Percentiles rank a stretch among this genome's conserved stretches.
Conservation (phyloP, 2,329 filamentous ascomycete species). For the Fusarium siculi region DNA sequence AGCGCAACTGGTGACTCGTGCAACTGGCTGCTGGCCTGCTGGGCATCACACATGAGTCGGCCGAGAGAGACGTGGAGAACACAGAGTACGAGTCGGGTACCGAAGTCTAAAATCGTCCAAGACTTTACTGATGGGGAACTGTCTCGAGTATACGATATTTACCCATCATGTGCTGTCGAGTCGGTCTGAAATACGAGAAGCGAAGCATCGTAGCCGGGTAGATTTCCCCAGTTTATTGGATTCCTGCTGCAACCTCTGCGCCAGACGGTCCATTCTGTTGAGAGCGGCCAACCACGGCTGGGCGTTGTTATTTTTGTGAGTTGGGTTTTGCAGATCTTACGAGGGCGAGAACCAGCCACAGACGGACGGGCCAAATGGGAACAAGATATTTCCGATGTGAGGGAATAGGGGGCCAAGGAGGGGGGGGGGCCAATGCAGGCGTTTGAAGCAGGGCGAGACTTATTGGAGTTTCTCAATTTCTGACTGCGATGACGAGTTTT, state of each 20-base stretch:
- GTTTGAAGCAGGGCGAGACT: neutral
- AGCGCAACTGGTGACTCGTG: conserved; percentile 21
- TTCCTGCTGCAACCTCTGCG: conserved; percentile 5
- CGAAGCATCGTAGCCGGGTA: conserved; percentile 11
- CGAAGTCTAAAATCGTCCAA: conserved; percentile 8
- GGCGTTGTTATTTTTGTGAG: conserved; percentile 21
- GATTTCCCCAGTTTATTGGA: conserved; percentile 5
- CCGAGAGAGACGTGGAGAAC: conserved; percentile 15
- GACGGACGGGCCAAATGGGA: conserved; percentile 13
- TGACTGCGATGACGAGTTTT: conserved; percentile 22
- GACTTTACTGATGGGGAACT: neutral
- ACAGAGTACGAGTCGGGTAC: conserved; percentile 20
- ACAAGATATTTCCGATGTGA: conserved; percentile 25
- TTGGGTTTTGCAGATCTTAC: conserved; percentile 39
- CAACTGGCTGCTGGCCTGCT: neutral
- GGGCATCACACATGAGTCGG: conserved; percentile 24
- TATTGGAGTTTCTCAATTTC: conserved; percentile 3
- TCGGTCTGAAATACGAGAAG: conserved; percentile 33
- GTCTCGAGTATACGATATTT: conserved; percentile 7
- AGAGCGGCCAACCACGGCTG: conserved; percentile 10
- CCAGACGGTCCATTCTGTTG: conserved; percentile 15
- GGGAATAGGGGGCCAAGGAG: conserved; percentile 9
- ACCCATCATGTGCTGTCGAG: conserved; percentile 24
- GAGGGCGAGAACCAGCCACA: conserved; percentile 31
- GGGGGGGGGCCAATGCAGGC: conserved; percentile 1